Evolutionary conservation across 176 grass and related monocot genomes (phyloP).

Genomic region (barley (Hordeum vulgare)): DNA sequence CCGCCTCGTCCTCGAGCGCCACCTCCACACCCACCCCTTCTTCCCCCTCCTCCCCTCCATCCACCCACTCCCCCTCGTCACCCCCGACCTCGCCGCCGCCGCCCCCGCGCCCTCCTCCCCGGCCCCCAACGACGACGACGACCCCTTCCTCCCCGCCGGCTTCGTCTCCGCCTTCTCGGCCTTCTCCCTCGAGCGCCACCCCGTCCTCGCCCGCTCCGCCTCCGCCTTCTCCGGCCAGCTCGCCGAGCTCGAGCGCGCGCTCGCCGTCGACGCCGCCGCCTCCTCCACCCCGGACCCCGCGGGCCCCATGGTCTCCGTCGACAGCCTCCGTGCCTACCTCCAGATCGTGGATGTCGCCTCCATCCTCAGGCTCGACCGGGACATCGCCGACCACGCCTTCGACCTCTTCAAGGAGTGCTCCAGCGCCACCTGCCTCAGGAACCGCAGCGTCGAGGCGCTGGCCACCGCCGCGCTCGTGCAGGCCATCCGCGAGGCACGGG

Average conservation of each 20-base stretch:
- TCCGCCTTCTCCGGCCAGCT: constrained; percentile 90
- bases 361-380: constrained; percentile 70
- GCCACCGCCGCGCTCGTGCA: constrained; percentile 92
- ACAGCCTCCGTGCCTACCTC: constrained; percentile 87
- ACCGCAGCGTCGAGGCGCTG: constrained; percentile 85
- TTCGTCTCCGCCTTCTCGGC: constrained; percentile 95
- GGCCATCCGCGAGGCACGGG: constrained; percentile 93
- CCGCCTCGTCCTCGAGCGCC: constrained; percentile 71
- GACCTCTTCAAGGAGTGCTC: constrained; percentile 92
- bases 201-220: constrained; percentile 71
- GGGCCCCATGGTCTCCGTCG: constrained; percentile 83
- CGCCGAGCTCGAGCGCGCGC: constrained; percentile 88
- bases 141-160: constrained; percentile 83
- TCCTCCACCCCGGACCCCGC: constrained; percentile 51
- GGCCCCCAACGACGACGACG: constrained; percentile 25
- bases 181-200: constrained; percentile 81
- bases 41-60: constrained; percentile 65
- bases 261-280: constrained; percentile 38
- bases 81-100: constrained; percentile 62
- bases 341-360: constrained; percentile 92
- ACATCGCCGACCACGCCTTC: constrained; percentile 94
- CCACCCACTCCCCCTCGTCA: constrained; percentile 72
- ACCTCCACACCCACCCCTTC: constrained; percentile 74
- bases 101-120: constrained; percentile 3
- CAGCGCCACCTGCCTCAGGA: constrained; percentile 78